Conservation (phyloP, 805 yeast species). For the Clavispora santaluciae region DNA sequence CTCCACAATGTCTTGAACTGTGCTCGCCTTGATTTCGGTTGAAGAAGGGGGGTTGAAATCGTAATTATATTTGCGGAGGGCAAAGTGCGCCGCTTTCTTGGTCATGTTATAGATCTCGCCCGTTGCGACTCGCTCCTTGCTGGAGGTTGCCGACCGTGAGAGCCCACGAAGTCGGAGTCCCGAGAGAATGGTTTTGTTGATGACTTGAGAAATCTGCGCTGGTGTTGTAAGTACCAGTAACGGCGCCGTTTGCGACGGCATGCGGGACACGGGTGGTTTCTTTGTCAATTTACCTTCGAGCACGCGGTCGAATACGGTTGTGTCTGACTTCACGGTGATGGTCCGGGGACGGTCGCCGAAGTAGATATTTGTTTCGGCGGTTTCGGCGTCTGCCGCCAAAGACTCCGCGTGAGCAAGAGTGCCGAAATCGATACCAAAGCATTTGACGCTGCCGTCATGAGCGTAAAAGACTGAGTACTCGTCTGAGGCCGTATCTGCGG, state of each 20-base stretch:
- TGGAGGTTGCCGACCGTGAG: constrained; percentile 14
- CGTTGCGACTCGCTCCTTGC: constrained; percentile 31
- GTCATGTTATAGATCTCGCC: constrained; percentile 42
- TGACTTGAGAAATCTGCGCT: constrained; percentile 30
- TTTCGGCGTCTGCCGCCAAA: background rate
- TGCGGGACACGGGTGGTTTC: constrained; percentile 12
- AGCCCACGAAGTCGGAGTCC: constrained; percentile 41
- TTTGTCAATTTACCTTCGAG: constrained; percentile 20
- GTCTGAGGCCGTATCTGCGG: constrained; percentile 1
- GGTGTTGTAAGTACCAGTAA: constrained; percentile 16
- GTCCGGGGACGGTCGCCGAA: background rate
- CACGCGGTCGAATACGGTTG: constrained; percentile 32
- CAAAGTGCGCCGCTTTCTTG: constrained; percentile 32
- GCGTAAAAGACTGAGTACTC: constrained; percentile 23
- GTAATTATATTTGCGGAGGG: constrained; percentile 34
- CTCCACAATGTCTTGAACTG: constrained; percentile 38
- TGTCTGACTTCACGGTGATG: constrained; percentile 10
- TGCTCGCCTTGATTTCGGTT: constrained; percentile 20
- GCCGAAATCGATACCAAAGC: constrained; percentile 18
- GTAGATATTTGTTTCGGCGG: constrained; percentile 4
- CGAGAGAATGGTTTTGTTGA: constrained; percentile 33
- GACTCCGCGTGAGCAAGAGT: constrained; percentile 5
- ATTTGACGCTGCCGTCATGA: constrained; percentile 14
- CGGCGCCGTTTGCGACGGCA: constrained; percentile 7
- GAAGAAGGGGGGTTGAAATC: constrained; percentile 16